Conservation (phyloP, 192 early-diverging fungal species). For the Backusella tarrabulga region DNA sequence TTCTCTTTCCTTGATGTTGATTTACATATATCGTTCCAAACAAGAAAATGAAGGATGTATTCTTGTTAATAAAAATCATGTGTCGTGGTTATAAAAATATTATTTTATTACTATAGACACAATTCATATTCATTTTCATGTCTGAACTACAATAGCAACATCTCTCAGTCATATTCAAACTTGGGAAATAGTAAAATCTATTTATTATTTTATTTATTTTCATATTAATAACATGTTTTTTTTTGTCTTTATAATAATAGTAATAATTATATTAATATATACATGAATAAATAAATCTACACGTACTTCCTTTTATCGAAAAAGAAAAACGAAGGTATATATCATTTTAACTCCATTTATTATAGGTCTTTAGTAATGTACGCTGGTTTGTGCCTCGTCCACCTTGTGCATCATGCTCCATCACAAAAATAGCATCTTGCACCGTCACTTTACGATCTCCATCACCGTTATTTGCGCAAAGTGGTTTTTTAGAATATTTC, state of each 20-base stretch:
- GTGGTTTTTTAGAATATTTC: slow-evolving; percentile 9
- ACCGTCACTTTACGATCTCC: slow-evolving; percentile 62
- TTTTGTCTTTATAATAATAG: not conserved
- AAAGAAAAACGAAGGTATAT: not conserved
- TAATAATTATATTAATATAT: not conserved
- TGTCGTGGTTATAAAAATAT: too few species aligned
- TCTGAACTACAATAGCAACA: not conserved
- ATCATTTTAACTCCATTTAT: slow-evolving; percentile 24
- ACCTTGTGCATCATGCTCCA: slow-evolving; percentile 63
- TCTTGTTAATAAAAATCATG: too few species aligned
- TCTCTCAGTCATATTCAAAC: not conserved
- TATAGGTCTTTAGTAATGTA: slow-evolving; percentile 48
- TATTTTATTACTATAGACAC: not conserved
- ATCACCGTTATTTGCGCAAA: slow-evolving; percentile 45
- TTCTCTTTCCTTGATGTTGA: not conserved
- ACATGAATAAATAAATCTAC: not conserved
- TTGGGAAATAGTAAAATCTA: too few species aligned
- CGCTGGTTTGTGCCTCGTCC: slow-evolving; percentile 44
- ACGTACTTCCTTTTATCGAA: not conserved
- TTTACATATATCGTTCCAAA: too few species aligned
- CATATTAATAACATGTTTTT: not conserved
- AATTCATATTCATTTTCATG: not conserved
- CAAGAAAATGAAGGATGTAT: not conserved
- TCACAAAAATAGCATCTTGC: slow-evolving; percentile 69
- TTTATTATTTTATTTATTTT: not conserved